Evolutionary conservation across 495 filamentous ascomycete species (phyloP), one percentile per base, ranked within the genome.

Genomic region (Penicillium pancosmium): DNA sequence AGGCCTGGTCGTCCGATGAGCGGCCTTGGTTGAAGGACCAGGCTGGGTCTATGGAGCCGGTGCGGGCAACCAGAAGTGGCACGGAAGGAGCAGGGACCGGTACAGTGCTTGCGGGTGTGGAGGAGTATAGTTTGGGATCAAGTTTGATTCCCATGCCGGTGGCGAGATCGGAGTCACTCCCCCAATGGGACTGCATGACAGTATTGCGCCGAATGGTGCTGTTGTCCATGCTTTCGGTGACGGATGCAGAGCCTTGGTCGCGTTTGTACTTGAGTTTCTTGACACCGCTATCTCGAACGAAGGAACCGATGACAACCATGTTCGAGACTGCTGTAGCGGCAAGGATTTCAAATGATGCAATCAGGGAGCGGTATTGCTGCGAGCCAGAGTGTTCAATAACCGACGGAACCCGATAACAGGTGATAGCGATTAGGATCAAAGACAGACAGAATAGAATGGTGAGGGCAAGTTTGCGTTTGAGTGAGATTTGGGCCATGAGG

Each of bases 401-500:
- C 4, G 84, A 80, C 2, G 89, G 84, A n/a, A 94, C 80, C 16
- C 91, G 84, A 70, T 89, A 95, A 41, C 88, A 75, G 1, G 91
- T 92, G 54, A 89, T 86, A 43, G 66, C 89, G 41, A 94, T 87
- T 1, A 93, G 83, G 49, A 86, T 74, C 35, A 95, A 73, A 10
- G 91, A 94, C n/a, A 93, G 80, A 11, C 84, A 88, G 75, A 97
- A 97, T 12, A 97, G 80, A 5, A 87, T 65, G 11, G 87, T 81
- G 5, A 97, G 84, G 71, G 52, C 84, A 40, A 80, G 83, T 83
- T 81, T 86, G 75, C 83, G 81, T 55, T 83, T 89, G 33, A 84
- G 60, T 0, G 78, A 68, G 87, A 96, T 92, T 11, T 83, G 73
- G 16, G 88, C 89, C 47, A 81, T 79, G 36, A 96, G 65, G 54